A percentile compares a stretch with the other conserved stretches of the same genome.
These are phyloP conservation scores for Fusarium begoniae DNA, from an alignment of 2,329 filamentous ascomycete species.

Conservation along the genomic window DNA sequence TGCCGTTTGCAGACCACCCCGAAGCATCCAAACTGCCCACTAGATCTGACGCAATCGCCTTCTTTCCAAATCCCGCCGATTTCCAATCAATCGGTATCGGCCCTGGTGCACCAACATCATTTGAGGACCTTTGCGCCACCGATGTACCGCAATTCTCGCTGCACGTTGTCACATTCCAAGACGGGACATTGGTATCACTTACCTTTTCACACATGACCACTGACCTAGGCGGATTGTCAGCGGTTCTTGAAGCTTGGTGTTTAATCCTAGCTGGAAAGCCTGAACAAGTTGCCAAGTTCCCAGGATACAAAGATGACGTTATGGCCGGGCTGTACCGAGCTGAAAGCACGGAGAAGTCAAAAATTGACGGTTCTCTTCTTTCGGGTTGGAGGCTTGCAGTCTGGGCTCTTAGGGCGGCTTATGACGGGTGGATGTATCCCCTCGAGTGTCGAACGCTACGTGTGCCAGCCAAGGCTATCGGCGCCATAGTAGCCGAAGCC, in stretches of 20 bases:
- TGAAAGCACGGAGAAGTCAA: neutral
- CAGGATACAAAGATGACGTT: neutral
- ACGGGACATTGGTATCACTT: neutral
- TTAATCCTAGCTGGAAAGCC: neutral
- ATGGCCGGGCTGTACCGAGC: neutral
- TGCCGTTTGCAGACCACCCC: slow-evolving; percentile 53
- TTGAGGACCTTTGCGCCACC: neutral
- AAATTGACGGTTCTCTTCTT: neutral
- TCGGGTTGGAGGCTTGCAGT: neutral
- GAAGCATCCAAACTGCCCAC: slow-evolving; percentile 50
- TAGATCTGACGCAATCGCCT: neutral
- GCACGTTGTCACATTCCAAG: neutral
- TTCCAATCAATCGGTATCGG: neutral
- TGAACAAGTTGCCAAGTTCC: neutral
- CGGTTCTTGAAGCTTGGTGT: neutral
- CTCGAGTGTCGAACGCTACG: neutral
- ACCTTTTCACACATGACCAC: neutral
- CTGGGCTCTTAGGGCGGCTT: neutral
- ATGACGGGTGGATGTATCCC: neutral
- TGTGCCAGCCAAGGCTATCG: neutral
- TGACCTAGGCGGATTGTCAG: neutral
- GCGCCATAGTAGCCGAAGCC: neutral
- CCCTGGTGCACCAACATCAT: neutral
- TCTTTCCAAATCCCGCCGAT: neutral
- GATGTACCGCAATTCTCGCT: neutral